These are phyloP conservation scores for Phytophthora fragariae DNA, from an alignment of 352 stramenopile genomes.

Conservation along the genomic window DNA sequence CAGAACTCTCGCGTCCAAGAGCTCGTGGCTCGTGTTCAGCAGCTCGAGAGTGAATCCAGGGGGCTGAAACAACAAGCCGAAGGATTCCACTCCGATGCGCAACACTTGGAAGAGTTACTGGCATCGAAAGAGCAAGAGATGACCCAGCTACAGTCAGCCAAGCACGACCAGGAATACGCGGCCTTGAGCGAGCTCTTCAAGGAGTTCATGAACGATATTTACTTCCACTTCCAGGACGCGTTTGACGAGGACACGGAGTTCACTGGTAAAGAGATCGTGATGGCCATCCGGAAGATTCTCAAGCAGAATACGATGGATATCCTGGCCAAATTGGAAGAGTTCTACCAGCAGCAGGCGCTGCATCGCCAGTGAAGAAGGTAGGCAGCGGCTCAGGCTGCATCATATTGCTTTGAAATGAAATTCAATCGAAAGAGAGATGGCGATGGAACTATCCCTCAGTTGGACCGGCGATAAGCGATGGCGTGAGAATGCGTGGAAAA, in stretches of 20 bases:
- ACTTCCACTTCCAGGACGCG: conserved; percentile 87
- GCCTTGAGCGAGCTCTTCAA: conserved; percentile 78
- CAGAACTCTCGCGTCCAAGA: conserved; percentile 62
- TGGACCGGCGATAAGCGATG: conserved; percentile 12
- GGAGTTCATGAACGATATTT: conserved; percentile 91
- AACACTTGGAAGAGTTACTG: conserved; percentile 61
- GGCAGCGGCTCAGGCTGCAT: conserved; percentile 5
- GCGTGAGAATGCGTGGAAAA: conserved; percentile 12
- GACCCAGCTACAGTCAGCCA: conserved; percentile 47
- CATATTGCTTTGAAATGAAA: conserved; percentile 19
- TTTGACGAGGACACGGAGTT: conserved; percentile 88
- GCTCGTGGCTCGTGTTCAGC: conserved; percentile 59
- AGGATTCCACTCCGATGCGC: conserved; percentile 44
- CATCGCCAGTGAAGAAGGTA: conserved; percentile 29
- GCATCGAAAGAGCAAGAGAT: conserved; percentile 60
- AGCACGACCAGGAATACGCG: conserved; percentile 62
- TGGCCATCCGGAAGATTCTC: conserved; percentile 83
- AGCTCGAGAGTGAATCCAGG: conserved; percentile 47
- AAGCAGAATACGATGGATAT: conserved; percentile 89
- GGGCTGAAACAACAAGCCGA: conserved; percentile 61
- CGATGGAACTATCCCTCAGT: conserved; percentile 23
- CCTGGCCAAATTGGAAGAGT: conserved; percentile 74
- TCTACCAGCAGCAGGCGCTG: conserved; percentile 65
- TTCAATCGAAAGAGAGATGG: conserved; percentile 25
- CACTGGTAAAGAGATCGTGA: conserved; percentile 85